A percentile compares a stretch with the other conserved stretches of the same genome.
Evolutionary conservation across 352 stramenopile genomes (phyloP).

Genomic region (Globisporangium camurandrum): DNA sequence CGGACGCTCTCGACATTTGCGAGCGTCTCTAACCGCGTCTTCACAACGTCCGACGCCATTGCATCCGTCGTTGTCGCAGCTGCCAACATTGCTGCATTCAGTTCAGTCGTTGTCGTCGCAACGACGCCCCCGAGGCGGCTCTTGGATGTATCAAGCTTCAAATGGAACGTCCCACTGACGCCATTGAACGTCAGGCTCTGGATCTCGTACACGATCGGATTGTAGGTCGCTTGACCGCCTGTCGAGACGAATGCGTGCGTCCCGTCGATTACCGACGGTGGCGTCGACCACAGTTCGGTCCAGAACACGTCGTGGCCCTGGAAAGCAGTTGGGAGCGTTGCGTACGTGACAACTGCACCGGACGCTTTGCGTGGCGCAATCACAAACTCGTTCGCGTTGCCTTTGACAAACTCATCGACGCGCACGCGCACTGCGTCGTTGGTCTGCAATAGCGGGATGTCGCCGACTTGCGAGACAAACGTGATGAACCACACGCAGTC

Average conservation of each 20-base stretch:
- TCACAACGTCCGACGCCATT: slow-evolving; percentile 60
- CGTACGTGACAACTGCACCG: slow-evolving; percentile 86
- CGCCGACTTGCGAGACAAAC: slow-evolving; percentile 78
- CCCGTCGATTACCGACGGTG: slow-evolving; percentile 71
- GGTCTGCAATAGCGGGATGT: slow-evolving; percentile 59
- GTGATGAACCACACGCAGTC: slow-evolving; percentile 80
- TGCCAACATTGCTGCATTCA: slow-evolving; percentile 38
- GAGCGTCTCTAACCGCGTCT: slow-evolving; percentile 77
- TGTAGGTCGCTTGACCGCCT: slow-evolving; percentile 89
- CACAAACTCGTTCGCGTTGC: slow-evolving; percentile 91
- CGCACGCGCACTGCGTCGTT: slow-evolving; percentile 35
- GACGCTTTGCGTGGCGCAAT: slow-evolving; percentile 92
- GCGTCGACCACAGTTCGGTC: slow-evolving; percentile 91
- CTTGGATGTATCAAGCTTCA: slow-evolving; percentile 73
- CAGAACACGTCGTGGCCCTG: slow-evolving; percentile 92
- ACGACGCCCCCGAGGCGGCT: slow-evolving; percentile 34
- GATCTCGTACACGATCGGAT: slow-evolving; percentile 85
- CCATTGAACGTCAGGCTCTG: slow-evolving; percentile 80
- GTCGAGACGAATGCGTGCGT: slow-evolving; percentile 89
- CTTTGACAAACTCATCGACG: slow-evolving; percentile 89
- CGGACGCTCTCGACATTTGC: slow-evolving; percentile 77
- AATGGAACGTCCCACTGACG: slow-evolving; percentile 45
- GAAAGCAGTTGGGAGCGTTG: slow-evolving; percentile 65
- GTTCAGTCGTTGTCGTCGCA: slow-evolving; percentile 28
- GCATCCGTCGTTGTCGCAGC: slow-evolving; percentile 28